Percentiles rank a stretch among this genome's conserved stretches.
Conservation (phyloP, 2,329 filamentous ascomycete genomes). For the Madurella mycetomatis region DNA sequence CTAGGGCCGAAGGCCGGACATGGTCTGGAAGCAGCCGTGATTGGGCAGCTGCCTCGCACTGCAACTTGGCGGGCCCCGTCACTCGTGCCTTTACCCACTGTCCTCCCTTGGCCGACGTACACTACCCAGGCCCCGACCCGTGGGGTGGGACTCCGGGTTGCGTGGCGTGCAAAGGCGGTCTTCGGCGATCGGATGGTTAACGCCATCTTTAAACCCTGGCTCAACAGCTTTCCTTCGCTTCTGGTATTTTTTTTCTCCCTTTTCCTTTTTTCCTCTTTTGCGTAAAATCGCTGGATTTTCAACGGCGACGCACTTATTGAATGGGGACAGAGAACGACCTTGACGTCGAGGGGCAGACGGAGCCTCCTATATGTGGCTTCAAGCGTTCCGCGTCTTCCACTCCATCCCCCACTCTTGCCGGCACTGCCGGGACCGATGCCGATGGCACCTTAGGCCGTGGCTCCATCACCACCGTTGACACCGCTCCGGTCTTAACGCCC, state of each 20-base stretch:
- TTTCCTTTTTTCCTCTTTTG: not conserved
- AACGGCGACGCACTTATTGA: slow-evolving; percentile 24
- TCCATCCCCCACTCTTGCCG: slow-evolving; percentile 22
- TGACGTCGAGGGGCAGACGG: slow-evolving; percentile 31
- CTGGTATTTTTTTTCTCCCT: slow-evolving; percentile 7
- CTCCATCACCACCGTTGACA: slow-evolving; percentile 13
- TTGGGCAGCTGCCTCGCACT: not conserved
- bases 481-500: slow-evolving; percentile 26
- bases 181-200: slow-evolving; percentile 8
- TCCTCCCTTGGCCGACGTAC: slow-evolving; percentile 9
- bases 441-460: slow-evolving; percentile 11
- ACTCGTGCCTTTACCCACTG: not conserved
- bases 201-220: slow-evolving; percentile 7
- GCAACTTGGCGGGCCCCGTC: slow-evolving; percentile 7
- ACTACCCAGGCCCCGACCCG: not conserved
- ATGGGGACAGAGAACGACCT: slow-evolving; percentile 30
- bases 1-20: slow-evolving; percentile 2
- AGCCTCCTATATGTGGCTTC: slow-evolving; percentile 31
- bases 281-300: slow-evolving; percentile 11
- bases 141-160: not conserved
- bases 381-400: slow-evolving; percentile 23
- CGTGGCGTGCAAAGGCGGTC: slow-evolving; percentile 9
- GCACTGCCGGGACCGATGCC: slow-evolving; percentile 18
- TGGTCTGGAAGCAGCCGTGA: not conserved
- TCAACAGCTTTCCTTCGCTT: slow-evolving; percentile 5